These are phyloP conservation scores for Cutaneotrichosporon spelunceum DNA, from an alignment of 1,284 basidiomycete genomes.

Conservation along the genomic window DNA sequence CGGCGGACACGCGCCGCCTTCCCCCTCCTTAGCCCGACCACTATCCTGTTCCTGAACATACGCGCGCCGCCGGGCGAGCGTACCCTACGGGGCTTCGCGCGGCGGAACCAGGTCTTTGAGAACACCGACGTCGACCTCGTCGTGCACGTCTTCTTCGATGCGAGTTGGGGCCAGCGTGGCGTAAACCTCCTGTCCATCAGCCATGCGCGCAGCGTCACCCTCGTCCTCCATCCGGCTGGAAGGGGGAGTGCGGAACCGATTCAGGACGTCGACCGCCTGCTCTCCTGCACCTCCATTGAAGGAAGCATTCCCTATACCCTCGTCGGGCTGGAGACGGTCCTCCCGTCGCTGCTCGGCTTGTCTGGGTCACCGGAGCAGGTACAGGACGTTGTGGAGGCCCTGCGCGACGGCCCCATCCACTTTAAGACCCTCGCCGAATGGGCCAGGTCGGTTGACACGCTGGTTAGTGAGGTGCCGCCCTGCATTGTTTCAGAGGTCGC, in stretches of 20 bases:
- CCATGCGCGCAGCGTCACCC: not conserved
- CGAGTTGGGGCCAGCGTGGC: not conserved
- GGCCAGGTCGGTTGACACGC: not conserved
- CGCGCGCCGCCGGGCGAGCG: slow-evolving; percentile 1
- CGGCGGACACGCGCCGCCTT: not conserved
- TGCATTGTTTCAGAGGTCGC: not conserved
- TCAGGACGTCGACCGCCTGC: not conserved
- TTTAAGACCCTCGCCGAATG: not conserved
- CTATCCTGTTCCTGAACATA: not conserved
- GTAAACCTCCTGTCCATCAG: not conserved
- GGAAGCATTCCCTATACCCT: not conserved
- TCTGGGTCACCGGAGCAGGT: not conserved
- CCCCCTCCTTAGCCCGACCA: not conserved
- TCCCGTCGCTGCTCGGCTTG: not conserved
- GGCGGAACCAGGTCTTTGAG: not conserved
- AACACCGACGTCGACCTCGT: not conserved
- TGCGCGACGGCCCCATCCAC: not conserved
- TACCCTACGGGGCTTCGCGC: not conserved
- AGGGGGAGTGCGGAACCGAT: not conserved
- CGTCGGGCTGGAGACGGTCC: not conserved
- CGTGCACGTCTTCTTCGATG: slow-evolving; percentile 3
- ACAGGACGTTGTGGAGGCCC: not conserved
- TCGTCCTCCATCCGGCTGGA: not conserved
- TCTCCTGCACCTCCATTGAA: not conserved
- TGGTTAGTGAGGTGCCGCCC: not conserved